A percentile compares a stretch with the other conserved stretches of the same genome.
These are phyloP conservation scores for Russula compacta DNA, from an alignment of 768 basidiomycete genomes.

Conservation along the genomic window DNA sequence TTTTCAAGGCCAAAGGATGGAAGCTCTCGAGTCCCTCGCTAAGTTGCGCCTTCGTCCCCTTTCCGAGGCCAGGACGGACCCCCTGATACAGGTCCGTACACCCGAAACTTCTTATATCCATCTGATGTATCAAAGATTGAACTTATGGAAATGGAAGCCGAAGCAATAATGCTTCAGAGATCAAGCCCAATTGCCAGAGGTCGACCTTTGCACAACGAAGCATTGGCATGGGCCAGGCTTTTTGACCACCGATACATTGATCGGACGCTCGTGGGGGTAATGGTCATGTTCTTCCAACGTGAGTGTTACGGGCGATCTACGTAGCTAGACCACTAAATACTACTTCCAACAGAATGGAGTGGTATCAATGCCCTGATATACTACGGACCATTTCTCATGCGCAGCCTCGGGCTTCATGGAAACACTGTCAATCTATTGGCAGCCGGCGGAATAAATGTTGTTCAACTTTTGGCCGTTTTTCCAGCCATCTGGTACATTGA, in stretches of 20 bases:
- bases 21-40: constrained; percentile 50
- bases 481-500: constrained; percentile 70
- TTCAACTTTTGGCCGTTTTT: constrained; percentile 67
- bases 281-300: constrained; percentile 84
- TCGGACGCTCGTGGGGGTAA: constrained; percentile 59
- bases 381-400: constrained; percentile 68
- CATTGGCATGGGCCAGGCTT: constrained; percentile 47
- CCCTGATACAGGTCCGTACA: constrained; percentile 37
- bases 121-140: constrained; percentile 41
- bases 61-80: constrained; percentile 42
- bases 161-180: constrained; percentile 43
- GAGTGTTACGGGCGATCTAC: constrained; percentile 22
- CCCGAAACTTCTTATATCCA: not conserved
- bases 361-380: constrained; percentile 81
- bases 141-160: constrained; percentile 67
- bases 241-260: constrained; percentile 44
- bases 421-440: constrained; percentile 54
- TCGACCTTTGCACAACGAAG: constrained; percentile 21
- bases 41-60: constrained; percentile 41
- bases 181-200: constrained; percentile 24
- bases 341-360: constrained; percentile 55
- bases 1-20: constrained; percentile 43
- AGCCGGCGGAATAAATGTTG: constrained; percentile 69
- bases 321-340: not conserved
- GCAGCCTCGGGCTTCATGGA: constrained; percentile 51